Evolutionary conservation across 2,329 filamentous ascomycete genomes (phyloP).

Genomic region (Teratosphaeria viscida): DNA sequence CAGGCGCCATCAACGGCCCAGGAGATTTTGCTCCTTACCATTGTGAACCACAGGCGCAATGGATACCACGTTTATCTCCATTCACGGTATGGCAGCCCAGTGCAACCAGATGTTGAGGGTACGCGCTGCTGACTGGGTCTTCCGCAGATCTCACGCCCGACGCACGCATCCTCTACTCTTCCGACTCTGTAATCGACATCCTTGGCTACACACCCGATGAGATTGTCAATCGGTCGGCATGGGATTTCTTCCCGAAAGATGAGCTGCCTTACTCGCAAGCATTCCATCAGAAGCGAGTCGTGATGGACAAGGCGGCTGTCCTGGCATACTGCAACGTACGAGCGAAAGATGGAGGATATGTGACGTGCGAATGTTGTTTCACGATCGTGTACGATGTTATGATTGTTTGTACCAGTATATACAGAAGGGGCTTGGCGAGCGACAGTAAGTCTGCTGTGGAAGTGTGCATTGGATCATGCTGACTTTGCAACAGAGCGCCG

Average conservation of each 20-base stretch:
- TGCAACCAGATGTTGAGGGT: neutral
- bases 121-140: neutral
- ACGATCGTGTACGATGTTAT: slow-evolving; percentile 81
- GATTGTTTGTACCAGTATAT: slow-evolving; percentile 74
- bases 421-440: slow-evolving; percentile 56
- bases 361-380: slow-evolving; percentile 80
- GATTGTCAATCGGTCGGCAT: slow-evolving; percentile 64
- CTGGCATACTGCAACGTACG: slow-evolving; percentile 68
- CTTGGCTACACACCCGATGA: slow-evolving; percentile 70
- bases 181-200: slow-evolving; percentile 73
- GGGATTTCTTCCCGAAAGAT: slow-evolving; percentile 77
- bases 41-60: slow-evolving; percentile 10
- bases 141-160: slow-evolving; percentile 58
- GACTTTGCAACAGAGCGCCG: slow-evolving; percentile 51
- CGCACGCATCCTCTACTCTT: slow-evolving; percentile 72
- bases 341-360: slow-evolving; percentile 58
- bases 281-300: slow-evolving; percentile 61
- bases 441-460: slow-evolving; percentile 51
- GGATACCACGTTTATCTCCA: slow-evolving; percentile 68
- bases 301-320: slow-evolving; percentile 74
- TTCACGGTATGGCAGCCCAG: slow-evolving; percentile 56
- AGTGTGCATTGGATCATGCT: neutral
- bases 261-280: slow-evolving; percentile 65
- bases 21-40: slow-evolving; percentile 3
- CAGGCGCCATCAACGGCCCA: neutral